These are phyloP conservation scores for Rhizopus microsporus DNA, from an alignment of 371 early-diverging fungal species.

Conservation along the genomic window DNA sequence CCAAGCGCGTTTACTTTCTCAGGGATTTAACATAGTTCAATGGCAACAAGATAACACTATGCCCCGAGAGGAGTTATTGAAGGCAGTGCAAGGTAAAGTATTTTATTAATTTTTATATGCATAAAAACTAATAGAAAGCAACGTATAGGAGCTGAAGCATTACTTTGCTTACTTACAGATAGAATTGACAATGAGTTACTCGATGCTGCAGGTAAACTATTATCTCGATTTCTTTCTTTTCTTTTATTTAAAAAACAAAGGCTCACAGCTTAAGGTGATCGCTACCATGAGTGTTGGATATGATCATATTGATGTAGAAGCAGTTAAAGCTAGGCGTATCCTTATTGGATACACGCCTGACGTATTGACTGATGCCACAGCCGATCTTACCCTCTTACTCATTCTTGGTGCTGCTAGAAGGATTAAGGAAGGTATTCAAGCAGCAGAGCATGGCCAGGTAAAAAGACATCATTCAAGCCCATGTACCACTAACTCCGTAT, in stretches of 20 bases:
- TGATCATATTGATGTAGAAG: slow-evolving; percentile 75
- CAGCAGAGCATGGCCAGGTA: slow-evolving; percentile 57
- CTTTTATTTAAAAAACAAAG: slow-evolving; percentile 14
- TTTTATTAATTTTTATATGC: background rate
- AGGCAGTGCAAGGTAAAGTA: slow-evolving; percentile 28
- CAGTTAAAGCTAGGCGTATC: slow-evolving; percentile 50
- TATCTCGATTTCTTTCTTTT: background rate
- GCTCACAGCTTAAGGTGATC: slow-evolving; percentile 60
- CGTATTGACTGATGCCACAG: slow-evolving; percentile 88
- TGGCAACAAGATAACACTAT: slow-evolving; percentile 45
- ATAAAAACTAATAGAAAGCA: background rate
- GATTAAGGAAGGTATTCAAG: slow-evolving; percentile 64
- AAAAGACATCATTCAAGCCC: background rate
- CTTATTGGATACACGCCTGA: slow-evolving; percentile 85
- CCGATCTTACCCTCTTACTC: slow-evolving; percentile 79
- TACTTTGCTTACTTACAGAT: slow-evolving; percentile 72
- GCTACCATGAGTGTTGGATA: slow-evolving; percentile 83
- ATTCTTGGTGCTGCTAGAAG: slow-evolving; percentile 73
- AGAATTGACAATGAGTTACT: slow-evolving; percentile 73
- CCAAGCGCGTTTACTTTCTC: slow-evolving; percentile 23
- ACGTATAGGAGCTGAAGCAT: slow-evolving; percentile 54
- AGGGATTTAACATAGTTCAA: slow-evolving; percentile 37
- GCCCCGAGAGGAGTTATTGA: slow-evolving; percentile 38
- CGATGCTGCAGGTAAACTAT: slow-evolving; percentile 53
- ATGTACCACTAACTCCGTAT: slow-evolving; percentile 25